Evolutionary conservation across 75 land plant genomes (phyloP).

Genomic region (Selaginella moellendorffii): DNA sequence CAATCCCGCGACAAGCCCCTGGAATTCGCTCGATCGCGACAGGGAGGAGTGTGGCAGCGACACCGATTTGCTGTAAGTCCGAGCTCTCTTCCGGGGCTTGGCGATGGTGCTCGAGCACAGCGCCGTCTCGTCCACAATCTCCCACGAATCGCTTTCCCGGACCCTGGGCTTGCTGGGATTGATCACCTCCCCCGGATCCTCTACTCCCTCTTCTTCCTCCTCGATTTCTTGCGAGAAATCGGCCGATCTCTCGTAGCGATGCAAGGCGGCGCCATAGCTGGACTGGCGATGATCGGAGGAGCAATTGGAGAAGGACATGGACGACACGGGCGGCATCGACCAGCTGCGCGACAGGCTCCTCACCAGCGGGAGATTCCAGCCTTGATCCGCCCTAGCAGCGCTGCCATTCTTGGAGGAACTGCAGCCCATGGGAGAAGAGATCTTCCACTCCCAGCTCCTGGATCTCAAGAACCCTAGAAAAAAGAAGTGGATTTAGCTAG

Average conservation of each 20-base stretch:
- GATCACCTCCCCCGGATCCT: not conserved
- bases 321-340: not conserved
- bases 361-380: not conserved
- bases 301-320: not conserved
- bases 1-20: not conserved
- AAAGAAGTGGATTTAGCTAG: no score
- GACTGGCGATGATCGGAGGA: not conserved
- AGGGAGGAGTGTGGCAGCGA: no score
- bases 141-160: not conserved
- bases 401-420: not conserved
- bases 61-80: not conserved
- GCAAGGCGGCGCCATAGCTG: constrained; percentile 3
- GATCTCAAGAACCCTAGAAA: no score
- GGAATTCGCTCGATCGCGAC: no score
- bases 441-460: no score
- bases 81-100: constrained; percentile 15
- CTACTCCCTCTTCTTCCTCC: no score
- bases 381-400: no score
- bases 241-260: no score
- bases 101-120: constrained; percentile 28
- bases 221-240: no score
- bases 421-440: no score
- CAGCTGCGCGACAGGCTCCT: not conserved
- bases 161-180: not conserved
- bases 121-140: constrained; percentile 12